Percentiles rank a stretch among this genome's conserved stretches.
Evolutionary conservation across 306 rosid species (phyloP).

Genomic region (Neltuma alba): DNA sequence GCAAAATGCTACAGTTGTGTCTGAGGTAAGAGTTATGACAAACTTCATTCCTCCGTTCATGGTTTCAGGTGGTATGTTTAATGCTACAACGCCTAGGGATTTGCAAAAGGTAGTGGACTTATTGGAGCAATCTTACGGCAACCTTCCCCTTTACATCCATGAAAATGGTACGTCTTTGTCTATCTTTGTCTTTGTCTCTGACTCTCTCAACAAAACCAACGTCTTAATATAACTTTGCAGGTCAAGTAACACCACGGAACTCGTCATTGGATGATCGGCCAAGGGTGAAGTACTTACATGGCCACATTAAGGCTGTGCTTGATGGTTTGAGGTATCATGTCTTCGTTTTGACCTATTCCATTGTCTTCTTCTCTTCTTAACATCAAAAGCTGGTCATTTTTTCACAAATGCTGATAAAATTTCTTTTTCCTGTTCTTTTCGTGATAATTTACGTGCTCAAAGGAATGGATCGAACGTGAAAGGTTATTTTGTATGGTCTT

Average conservation of each 20-base stretch:
- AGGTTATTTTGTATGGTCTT: conserved; percentile 38
- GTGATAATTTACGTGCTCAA: neutral
- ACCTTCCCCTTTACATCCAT: conserved; percentile 5
- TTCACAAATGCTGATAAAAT: neutral
- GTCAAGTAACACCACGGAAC: conserved; percentile 44
- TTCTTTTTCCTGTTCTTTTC: neutral
- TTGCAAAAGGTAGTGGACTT: neutral
- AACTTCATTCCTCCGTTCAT: neutral
- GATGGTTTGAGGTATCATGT: neutral
- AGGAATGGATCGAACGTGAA: conserved; percentile 35
- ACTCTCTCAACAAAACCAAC: neutral
- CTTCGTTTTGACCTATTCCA: neutral
- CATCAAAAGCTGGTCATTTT: neutral
- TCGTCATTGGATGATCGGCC: conserved; percentile 54
- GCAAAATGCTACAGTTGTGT: neutral
- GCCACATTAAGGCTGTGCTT: conserved; percentile 29
- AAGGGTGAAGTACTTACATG: conserved; percentile 49
- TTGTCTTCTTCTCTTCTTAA: neutral
- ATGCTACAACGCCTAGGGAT: conserved; percentile 9
- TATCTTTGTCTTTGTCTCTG: neutral
- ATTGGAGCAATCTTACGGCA: neutral
- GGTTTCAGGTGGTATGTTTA: neutral
- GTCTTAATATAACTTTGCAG: conserved; percentile 28
- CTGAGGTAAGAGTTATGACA: neutral
- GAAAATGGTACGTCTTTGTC: neutral